A percentile compares a stretch with the other conserved stretches of the same genome.
phyloP scores from a whole-genome alignment of 2,329 filamentous ascomycete species.

The Penicillium paneum region DNA sequence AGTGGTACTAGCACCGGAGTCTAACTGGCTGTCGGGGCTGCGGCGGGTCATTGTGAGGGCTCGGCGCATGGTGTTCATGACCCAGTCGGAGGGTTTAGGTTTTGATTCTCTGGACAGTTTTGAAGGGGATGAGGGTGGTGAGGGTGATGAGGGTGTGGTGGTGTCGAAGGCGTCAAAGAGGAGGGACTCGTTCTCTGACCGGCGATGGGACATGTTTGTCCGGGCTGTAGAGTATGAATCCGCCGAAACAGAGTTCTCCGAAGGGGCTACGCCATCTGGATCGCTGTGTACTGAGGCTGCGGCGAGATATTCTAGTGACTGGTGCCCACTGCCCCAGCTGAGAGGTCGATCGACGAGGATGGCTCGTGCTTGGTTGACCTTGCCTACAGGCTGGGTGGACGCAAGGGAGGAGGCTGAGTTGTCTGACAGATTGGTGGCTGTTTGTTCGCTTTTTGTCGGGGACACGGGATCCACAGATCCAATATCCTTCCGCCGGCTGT shows the following conservation, averaged over 20 bases:
- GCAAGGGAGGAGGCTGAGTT: conserved; percentile 45
- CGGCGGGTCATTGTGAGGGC: conserved; percentile 53
- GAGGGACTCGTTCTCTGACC: conserved; percentile 52
- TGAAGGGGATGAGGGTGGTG: conserved; percentile 23
- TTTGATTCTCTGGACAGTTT: conserved; percentile 25
- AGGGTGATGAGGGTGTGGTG: conserved; percentile 24
- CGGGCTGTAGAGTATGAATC: conserved; percentile 53
- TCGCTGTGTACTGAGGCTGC: conserved; percentile 23
- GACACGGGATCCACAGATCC: conserved; percentile 32
- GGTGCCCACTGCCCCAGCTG: conserved; percentile 24
- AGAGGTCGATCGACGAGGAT: conserved; percentile 22
- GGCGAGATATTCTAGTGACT: conserved; percentile 26
- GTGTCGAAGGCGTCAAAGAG: conserved; percentile 44
- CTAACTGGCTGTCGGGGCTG: conserved; percentile 20
- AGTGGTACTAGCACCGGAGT: conserved; percentile 3
- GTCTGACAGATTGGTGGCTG: conserved; percentile 56
- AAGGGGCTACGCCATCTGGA: conserved; percentile 25
- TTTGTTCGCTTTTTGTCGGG: conserved; percentile 54
- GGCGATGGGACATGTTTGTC: conserved; percentile 49
- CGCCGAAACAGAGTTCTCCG: conserved; percentile 41
- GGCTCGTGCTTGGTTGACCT: conserved; percentile 17
- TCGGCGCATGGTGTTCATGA: conserved; percentile 67
- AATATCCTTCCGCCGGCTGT: conserved; percentile 19
- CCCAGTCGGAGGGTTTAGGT: conserved; percentile 61
- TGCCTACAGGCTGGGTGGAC: conserved; percentile 30